Evolutionary conservation across 208 protist genomes (phyloP).

Genomic region (Acanthamoeba castellanii): DNA sequence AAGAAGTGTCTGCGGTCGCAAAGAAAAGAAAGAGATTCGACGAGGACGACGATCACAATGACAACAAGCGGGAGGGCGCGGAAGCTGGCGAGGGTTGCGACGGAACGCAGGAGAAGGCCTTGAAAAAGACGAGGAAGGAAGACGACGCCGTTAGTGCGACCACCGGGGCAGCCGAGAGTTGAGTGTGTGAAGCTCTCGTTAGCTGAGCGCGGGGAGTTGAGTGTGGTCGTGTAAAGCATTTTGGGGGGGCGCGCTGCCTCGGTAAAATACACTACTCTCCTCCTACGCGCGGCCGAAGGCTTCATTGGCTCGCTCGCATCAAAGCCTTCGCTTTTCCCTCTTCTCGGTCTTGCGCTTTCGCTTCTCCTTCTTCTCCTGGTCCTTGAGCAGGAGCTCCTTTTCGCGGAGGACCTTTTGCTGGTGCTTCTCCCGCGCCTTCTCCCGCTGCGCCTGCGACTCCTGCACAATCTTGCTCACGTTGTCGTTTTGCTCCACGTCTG

Average conservation of each 20-base stretch:
- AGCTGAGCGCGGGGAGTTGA: background rate
- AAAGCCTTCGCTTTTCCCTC: conserved; percentile 15
- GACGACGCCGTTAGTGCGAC: background rate
- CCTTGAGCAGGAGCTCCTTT: conserved; percentile 7
- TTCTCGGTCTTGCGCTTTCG: conserved; percentile 46
- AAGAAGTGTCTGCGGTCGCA: background rate
- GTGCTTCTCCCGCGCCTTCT: conserved; percentile 40
- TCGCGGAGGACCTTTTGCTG: conserved; percentile 17
- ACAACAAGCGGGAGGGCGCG: too few species aligned
- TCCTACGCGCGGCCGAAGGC: background rate
- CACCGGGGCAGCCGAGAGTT: background rate
- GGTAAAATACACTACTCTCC: background rate
- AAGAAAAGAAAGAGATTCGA: too few species aligned
- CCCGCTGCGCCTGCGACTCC: conserved; percentile 4
- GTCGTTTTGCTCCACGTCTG: conserved; percentile 19
- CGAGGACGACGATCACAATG: too few species aligned
- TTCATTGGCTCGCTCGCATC: background rate
- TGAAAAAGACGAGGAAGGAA: background rate
- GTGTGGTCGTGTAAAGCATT: too few species aligned
- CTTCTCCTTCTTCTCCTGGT: conserved; percentile 31
- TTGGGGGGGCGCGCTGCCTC: too few species aligned
- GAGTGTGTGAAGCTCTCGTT: background rate
- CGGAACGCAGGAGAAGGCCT: background rate
- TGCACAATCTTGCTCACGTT: conserved; percentile 11
- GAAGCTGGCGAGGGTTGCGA: background rate